Evolutionary conservation across 2,329 filamentous ascomycete genomes (phyloP), one percentile per base, ranked within the genome.

Genomic region (Chalaropsis thielavioides): DNA sequence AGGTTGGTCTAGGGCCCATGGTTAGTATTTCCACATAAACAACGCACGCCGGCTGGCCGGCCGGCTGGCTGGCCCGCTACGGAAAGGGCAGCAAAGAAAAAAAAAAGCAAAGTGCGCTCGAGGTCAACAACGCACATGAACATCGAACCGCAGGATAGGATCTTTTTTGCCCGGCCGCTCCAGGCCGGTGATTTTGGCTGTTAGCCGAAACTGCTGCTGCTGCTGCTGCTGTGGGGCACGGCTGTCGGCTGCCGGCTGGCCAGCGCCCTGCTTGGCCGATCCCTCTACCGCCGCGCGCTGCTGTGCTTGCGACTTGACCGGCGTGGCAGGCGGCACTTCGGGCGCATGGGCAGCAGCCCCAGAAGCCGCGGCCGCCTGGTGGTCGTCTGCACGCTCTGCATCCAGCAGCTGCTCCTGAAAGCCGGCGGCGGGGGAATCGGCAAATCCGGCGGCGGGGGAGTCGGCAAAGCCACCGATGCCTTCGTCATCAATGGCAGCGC

Each of bases 131-230:
- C 71, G 44, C 85, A 97, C 94, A 76, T 99, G 90, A 68, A 97
- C 90, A 76, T 99, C 94, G 73, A 99, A 99, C 70, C 90, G 85
- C 67, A 99, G 76, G 69, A 97, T 91, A 0, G 92, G 91, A 71
- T 99, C 94, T 76, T 97, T 99, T 75, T 95, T 91, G 68, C 92
- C 92, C 3, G 89, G 94, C 67, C 94, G 83, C 77, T 99, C 94
- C 60, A 99, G 79, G 1, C 89, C 91, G 0, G 92, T 96, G 68
- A 99, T 91, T 78, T 97, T 99, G 58, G 89, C 91, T 73, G 96
- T 91, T 44, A 99, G 82, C 75, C 90, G 92, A 75, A 89, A 92
- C 2, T 84, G 90, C 2, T 83, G 84, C 64, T 78, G 78, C 67
- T 77, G 76, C 63, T 75, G 73, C 58, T 76, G 67, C 35, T 56